Conservation (phyloP, 2,329 filamentous ascomycete species). For the Ophiosphaerella herpotricha region DNA sequence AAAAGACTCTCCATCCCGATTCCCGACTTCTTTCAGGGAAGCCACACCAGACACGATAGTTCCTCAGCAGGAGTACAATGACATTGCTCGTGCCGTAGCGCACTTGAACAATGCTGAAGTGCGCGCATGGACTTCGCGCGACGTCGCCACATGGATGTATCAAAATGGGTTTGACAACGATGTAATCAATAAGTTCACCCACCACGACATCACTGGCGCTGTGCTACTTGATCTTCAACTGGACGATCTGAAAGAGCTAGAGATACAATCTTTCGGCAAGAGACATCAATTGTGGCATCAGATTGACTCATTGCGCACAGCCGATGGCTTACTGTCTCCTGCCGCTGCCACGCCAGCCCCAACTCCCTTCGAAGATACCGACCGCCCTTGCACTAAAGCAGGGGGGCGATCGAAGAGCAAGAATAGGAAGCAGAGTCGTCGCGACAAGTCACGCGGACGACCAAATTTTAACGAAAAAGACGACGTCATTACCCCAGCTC, state of each 20-base stretch:
- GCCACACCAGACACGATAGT: slow-evolving; percentile 44
- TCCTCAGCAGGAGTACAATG: slow-evolving; percentile 52
- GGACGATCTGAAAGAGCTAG: slow-evolving; percentile 81
- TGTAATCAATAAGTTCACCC: slow-evolving; percentile 81
- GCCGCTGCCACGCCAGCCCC: slow-evolving; percentile 52
- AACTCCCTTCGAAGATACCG: slow-evolving; percentile 55
- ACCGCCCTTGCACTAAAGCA: slow-evolving; percentile 50
- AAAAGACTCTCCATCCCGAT: slow-evolving; percentile 56
- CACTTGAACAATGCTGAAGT: slow-evolving; percentile 65
- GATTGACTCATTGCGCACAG: slow-evolving; percentile 68
- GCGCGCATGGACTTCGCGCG: slow-evolving; percentile 71
- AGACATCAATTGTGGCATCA: slow-evolving; percentile 80
- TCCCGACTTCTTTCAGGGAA: slow-evolving; percentile 50
- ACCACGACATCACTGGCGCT: slow-evolving; percentile 88
- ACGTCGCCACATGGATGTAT: slow-evolving; percentile 86
- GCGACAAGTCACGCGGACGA: slow-evolving; percentile 43
- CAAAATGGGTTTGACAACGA: slow-evolving; percentile 77
- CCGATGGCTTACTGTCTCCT: slow-evolving; percentile 46
- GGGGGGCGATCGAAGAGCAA: slow-evolving; percentile 43
- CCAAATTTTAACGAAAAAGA: slow-evolving; percentile 50
- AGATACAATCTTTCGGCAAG: slow-evolving; percentile 80
- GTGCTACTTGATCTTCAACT: slow-evolving; percentile 91
- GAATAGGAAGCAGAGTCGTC: slow-evolving; percentile 34
- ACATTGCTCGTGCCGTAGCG: slow-evolving; percentile 58
- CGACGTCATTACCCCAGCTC: slow-evolving; percentile 74